Conservation (phyloP, 1,284 basidiomycete species). For the Marasmius sp. region DNA sequence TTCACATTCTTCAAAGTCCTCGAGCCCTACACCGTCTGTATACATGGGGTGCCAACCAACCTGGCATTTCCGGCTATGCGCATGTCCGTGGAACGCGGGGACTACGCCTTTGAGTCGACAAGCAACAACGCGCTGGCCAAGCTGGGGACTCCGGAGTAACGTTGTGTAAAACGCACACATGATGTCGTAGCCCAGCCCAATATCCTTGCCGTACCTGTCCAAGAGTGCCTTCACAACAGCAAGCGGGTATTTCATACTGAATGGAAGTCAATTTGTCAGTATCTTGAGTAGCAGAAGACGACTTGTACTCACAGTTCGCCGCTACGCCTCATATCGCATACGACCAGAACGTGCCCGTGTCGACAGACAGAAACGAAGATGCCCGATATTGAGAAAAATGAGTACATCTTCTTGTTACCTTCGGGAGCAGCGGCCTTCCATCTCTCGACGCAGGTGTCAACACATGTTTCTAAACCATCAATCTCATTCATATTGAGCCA, state of each 20-base stretch:
- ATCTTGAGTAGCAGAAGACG: neutral
- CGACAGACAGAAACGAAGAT: slow-evolving; percentile 31
- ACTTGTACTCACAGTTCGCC: slow-evolving; percentile 32
- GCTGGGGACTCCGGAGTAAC: too few relatives aligned
- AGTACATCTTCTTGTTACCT: slow-evolving; percentile 3
- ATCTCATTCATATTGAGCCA: slow-evolving; percentile 15
- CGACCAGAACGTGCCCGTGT: slow-evolving; percentile 30
- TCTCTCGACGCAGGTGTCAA: slow-evolving; percentile 26
- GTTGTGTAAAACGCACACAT: too few relatives aligned
- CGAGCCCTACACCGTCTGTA: slow-evolving; percentile 29
- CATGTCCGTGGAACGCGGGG: too few relatives aligned
- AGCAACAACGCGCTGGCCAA: too few relatives aligned
- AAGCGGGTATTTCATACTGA: slow-evolving; percentile 7
- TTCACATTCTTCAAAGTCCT: slow-evolving; percentile 33
- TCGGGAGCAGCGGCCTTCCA: slow-evolving; percentile 34
- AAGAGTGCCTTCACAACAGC: neutral
- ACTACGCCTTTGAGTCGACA: too few relatives aligned
- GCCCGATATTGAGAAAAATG: slow-evolving; percentile 18
- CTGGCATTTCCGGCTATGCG: slow-evolving; percentile 22
- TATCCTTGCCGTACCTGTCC: neutral
- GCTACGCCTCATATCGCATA: slow-evolving; percentile 34
- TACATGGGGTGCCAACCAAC: slow-evolving; percentile 27
- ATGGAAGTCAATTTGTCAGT: too few relatives aligned
- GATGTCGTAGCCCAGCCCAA: too few relatives aligned
- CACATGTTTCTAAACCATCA: slow-evolving; percentile 4